phyloP scores from a whole-genome alignment of 306 rosid genomes.

The Vigna hirtella region DNA sequence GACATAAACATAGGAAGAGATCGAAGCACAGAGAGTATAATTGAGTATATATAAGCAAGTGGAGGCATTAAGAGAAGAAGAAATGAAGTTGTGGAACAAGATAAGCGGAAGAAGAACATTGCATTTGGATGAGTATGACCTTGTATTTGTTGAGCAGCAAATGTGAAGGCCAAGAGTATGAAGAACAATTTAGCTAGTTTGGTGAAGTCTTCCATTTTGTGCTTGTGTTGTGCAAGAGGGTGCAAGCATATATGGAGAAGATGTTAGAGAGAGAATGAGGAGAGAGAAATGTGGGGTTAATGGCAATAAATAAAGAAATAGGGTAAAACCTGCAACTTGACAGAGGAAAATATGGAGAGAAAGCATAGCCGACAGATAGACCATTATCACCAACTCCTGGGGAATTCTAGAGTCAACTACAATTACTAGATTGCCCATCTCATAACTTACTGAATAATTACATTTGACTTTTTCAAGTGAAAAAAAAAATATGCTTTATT shows the following conservation, averaged over 20 bases:
- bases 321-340: constrained; percentile 44
- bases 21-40: neutral
- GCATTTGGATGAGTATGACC: constrained; percentile 39
- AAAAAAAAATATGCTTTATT: neutral
- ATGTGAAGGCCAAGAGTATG: constrained; percentile 52
- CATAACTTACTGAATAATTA: neutral
- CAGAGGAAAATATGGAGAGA: constrained; percentile 43
- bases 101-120: neutral
- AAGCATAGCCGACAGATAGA: neutral
- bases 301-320: constrained; percentile 43
- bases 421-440: constrained; percentile 46
- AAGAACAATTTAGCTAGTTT: constrained; percentile 41
- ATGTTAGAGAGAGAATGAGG: neutral
- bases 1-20: neutral
- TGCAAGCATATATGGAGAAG: constrained; percentile 22
- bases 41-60: no score
- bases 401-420: constrained; percentile 30
- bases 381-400: constrained; percentile 33
- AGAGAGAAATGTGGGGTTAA: constrained; percentile 4
- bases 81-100: neutral
- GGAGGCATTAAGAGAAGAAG: no score
- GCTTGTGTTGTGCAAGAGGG: constrained; percentile 29
- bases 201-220: constrained; percentile 38
- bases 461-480: neutral
- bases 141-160: constrained; percentile 53